These are phyloP conservation scores for rapeseed (Brassica napus) DNA, from an alignment of 345 rosid genomes.

Conservation along the genomic window Da-Ae NC_063440.1:24289001-24289500, in stretches of 20 bases:
- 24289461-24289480: constrained; percentile 77
- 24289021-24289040: constrained; percentile 41
- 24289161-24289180: constrained; percentile 74
- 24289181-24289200: constrained; percentile 74
- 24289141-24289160: constrained; percentile 63
- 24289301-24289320: constrained; percentile 29
- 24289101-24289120: constrained; percentile 57
- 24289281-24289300: constrained; percentile 40
- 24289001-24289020: constrained; percentile 41
- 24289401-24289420: constrained; percentile 67
- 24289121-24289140: constrained; percentile 62
- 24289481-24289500: constrained; percentile 70
- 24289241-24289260: constrained; percentile 84
- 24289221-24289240: constrained; percentile 83
- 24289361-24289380: constrained; percentile 81
- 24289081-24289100: constrained; percentile 41
- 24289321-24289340: constrained; percentile 44
- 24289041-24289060: constrained; percentile 35
- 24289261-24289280: constrained; percentile 68
- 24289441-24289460: constrained; percentile 59
- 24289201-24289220: constrained; percentile 55
- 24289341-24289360: constrained; percentile 67
- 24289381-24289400: constrained; percentile 44
- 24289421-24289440: constrained; percentile 47
- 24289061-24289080: constrained; percentile 42